Evolutionary conservation across 1,284 basidiomycete species (phyloP).

Genomic region (Cystobasidium slooffiae): DNA sequence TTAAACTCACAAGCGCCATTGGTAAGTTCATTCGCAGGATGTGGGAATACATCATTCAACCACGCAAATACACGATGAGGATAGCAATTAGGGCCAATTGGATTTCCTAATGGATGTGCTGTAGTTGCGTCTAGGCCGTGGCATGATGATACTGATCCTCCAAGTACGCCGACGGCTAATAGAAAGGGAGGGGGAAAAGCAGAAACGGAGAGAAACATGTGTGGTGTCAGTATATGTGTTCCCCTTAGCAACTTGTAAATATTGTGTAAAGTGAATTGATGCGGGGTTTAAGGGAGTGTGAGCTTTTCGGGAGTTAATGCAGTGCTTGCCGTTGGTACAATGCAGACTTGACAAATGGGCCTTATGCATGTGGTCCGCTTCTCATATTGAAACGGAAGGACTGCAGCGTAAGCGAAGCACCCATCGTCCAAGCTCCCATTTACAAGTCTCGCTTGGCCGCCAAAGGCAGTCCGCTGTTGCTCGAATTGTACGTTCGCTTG

Average conservation of each 20-base stretch:
- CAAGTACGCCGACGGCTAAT: constrained; percentile 76
- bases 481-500: too few relatives aligned
- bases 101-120: constrained; percentile 65
- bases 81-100: constrained; percentile 81
- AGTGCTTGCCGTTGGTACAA: too few relatives aligned
- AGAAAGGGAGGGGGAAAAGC: neutral
- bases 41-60: constrained; percentile 93
- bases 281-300: neutral
- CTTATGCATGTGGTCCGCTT: too few relatives aligned
- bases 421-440: too few relatives aligned
- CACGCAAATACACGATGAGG: constrained; percentile 88
- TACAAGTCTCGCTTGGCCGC: too few relatives aligned
- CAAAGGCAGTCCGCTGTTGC: too few relatives aligned
- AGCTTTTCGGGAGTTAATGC: neutral
- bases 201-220: neutral
- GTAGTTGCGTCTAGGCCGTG: constrained; percentile 76
- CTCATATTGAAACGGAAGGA: too few relatives aligned
- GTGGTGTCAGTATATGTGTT: neutral
- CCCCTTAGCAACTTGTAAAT: neutral
- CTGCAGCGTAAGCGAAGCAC: too few relatives aligned
- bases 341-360: too few relatives aligned
- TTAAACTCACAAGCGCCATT: constrained; percentile 70
- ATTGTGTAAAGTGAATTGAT: neutral
- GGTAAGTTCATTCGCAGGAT: constrained; percentile 90
- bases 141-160: constrained; percentile 91